These are phyloP conservation scores for Daedaleopsis sinensis DNA, from an alignment of 768 basidiomycete genomes.

Conservation along the genomic window DNA sequence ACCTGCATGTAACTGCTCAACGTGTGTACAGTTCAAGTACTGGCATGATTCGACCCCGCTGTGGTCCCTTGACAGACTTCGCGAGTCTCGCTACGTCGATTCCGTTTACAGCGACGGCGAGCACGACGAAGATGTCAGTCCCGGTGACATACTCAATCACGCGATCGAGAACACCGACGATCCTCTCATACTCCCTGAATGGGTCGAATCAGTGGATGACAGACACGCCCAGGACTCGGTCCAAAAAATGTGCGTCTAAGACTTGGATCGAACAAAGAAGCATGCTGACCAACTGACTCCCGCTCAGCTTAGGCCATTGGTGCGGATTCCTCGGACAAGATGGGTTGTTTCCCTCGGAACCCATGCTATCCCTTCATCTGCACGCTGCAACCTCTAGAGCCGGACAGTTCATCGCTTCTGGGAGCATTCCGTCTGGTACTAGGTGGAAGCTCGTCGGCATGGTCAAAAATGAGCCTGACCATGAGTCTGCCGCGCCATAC, in stretches of 20 bases:
- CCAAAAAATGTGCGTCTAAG: slow-evolving; percentile 4
- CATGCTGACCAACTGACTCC: neutral
- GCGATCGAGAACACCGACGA: slow-evolving; percentile 14
- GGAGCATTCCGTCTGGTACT: slow-evolving; percentile 13
- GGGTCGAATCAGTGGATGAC: neutral
- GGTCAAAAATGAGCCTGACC: neutral
- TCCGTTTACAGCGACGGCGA: slow-evolving; percentile 26
- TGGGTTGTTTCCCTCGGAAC: slow-evolving; percentile 7
- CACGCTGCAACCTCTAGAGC: slow-evolving; percentile 2
- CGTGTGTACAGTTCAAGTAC: slow-evolving; percentile 13
- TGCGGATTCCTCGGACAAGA: slow-evolving; percentile 25
- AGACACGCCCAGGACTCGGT: neutral
- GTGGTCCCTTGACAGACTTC: slow-evolving; percentile 13
- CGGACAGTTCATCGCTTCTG: slow-evolving; percentile 18
- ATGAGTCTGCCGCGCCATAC: neutral
- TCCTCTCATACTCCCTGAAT: neutral
- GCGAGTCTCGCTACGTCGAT: slow-evolving; percentile 18
- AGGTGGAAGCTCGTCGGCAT: slow-evolving; percentile 22
- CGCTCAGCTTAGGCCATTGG: slow-evolving; percentile 27
- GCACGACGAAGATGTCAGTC: slow-evolving; percentile 22
- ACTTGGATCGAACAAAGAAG: no score
- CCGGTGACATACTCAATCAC: slow-evolving; percentile 26
- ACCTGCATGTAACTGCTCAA: neutral
- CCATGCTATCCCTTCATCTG: slow-evolving; percentile 15
- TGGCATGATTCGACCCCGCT: slow-evolving; percentile 9